Conservation (phyloP, 305 asterid genomes). For the Coffea humblotiana region DNA sequence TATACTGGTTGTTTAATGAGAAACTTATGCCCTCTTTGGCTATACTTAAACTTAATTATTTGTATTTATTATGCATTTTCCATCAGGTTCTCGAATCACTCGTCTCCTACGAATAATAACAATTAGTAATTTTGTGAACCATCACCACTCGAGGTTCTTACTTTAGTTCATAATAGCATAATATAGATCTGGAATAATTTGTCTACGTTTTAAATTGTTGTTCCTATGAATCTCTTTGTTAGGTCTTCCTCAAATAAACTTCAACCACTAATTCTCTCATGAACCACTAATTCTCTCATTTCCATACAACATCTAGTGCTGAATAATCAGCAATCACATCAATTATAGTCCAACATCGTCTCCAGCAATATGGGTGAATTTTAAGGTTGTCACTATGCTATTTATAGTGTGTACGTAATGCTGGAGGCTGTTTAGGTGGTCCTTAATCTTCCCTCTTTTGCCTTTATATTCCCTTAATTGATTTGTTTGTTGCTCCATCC, state of each 20-base stretch:
- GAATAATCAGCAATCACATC: background rate
- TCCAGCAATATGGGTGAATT: background rate
- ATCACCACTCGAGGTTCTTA: background rate
- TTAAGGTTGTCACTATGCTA: background rate
- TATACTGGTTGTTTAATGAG: background rate
- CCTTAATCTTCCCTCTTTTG: background rate
- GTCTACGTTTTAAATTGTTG: background rate
- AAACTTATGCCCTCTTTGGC: constrained; percentile 1
- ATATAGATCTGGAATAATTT: too few species aligned
- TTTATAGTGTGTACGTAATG: background rate
- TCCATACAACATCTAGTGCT: background rate
- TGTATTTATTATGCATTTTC: background rate
- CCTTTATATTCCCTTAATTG: background rate
- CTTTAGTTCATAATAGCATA: too few species aligned
- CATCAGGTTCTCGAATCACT: background rate
- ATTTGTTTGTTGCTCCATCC: background rate
- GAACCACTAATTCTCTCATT: background rate
- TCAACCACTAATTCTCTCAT: too few species aligned
- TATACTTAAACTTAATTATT: background rate
- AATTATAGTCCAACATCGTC: background rate
- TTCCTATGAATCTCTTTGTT: too few species aligned
- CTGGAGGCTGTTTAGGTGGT: background rate
- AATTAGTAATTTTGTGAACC: background rate
- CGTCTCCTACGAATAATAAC: background rate
- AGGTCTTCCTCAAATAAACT: background rate